Percentiles rank a stretch among this genome's conserved stretches.
phyloP scores from a whole-genome alignment of 805 yeast species.

The Nakazawaea pomicola region DNA sequence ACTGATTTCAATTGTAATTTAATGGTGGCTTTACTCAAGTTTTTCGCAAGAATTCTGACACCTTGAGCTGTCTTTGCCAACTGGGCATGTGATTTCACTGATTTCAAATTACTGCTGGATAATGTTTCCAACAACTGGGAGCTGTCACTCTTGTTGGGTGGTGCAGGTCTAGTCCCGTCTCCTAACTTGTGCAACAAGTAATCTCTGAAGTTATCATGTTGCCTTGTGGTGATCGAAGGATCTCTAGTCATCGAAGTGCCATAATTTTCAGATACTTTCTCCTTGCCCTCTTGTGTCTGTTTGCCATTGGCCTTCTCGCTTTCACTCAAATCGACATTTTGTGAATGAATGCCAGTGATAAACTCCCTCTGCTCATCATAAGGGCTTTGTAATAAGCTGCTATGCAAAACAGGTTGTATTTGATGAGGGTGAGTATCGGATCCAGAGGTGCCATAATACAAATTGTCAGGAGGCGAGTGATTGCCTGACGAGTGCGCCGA shows the following conservation, averaged over 20 bases:
- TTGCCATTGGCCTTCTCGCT: neutral
- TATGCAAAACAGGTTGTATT: constrained; percentile 10
- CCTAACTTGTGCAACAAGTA: constrained; percentile 4
- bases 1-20: constrained; percentile 65
- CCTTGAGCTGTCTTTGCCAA: constrained; percentile 79
- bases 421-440: too few relatives aligned
- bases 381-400: constrained; percentile 9
- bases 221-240: neutral
- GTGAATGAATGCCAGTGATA: constrained; percentile 8
- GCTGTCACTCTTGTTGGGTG: constrained; percentile 7
- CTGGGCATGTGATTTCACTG: constrained; percentile 66
- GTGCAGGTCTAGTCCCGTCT: neutral
- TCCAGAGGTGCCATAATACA: too few relatives aligned
- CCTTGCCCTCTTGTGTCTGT: neutral
- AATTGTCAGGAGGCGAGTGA: too few relatives aligned
- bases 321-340: neutral
- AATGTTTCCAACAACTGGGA: constrained; percentile 14
- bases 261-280: neutral
- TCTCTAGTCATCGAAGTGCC: neutral
- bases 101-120: constrained; percentile 39
- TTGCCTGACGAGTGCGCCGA: too few relatives aligned
- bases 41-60: constrained; percentile 69
- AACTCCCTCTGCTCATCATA: constrained; percentile 5
- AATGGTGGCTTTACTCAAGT: constrained; percentile 64
- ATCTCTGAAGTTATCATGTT: constrained; percentile 6